Base-by-base conservation (phyloP, 768 basidiomycete species). In the Russula emetica region DNA sequence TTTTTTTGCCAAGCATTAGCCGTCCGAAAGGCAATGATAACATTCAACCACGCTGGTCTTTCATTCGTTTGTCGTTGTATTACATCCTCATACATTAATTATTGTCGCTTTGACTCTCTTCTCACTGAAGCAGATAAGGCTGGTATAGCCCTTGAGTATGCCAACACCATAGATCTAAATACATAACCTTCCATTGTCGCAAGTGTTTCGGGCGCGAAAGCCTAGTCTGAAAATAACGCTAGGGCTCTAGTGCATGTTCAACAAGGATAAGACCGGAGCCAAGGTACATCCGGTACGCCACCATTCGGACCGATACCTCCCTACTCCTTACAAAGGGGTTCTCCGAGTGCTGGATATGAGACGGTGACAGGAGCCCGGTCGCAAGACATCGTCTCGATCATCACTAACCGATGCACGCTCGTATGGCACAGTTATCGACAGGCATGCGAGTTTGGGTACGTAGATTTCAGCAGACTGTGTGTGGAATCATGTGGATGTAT, bases 271-370 rank as follows among this genome's bases (percentile, higher is more conserved):
- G 60, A 26, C 75, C 74, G 49, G 73, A 74, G 42, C 73, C 75
- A 20, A 67, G 63, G 76, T 74, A 51, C 75, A 75, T 77, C 78
- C 34, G 76, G 75, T 54, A 75, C 70, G 10, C 70, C 70, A 45
- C 67, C 65, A 34, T 60, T 64, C 26, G 59, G 45, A 53, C 68
- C 70, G 36, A 69, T 67, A 42, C 74, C 73, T 52, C 74, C 68
- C 55, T 72, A 69, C 50, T 70, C 67, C 54, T 34, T 11, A 34
- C 34, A 34, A 40, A 77, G 64, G 0, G 77, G 75, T 51, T 69
- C 63, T 32, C 26, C 73, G 72, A 55, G 70, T 73, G 49, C 66
- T 67, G 18, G 70, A 70, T 56, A 76, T 69, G 6, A 76, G 77
- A 24, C 76, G 72, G 67, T 76, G 77, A 69, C 76, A 78, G 62